Percentiles rank a stretch among this genome's conserved stretches.
Conservation (phyloP, 768 basidiomycete species). For the Pleurotus pulmonarius region DNA sequence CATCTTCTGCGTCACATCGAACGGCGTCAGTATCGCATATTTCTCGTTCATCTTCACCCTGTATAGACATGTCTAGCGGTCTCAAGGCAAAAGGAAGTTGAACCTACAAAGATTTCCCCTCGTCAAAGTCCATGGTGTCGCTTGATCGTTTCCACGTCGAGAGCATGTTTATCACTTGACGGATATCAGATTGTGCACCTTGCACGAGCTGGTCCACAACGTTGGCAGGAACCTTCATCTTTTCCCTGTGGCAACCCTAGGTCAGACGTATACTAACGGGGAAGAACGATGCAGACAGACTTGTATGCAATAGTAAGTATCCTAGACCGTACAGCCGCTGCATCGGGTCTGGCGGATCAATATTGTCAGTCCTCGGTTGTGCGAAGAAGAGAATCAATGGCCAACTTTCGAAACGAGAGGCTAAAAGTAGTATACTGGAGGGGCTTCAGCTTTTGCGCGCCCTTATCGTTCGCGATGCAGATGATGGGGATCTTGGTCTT, state of each 20-base stretch:
- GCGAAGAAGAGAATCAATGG: not conserved
- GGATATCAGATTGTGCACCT: slow-evolving; percentile 92
- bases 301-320: slow-evolving; percentile 88
- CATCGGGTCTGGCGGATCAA: slow-evolving; percentile 61
- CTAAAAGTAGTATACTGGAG: slow-evolving; percentile 67
- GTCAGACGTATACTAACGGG: not conserved
- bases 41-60: slow-evolving; percentile 92
- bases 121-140: slow-evolving; percentile 82
- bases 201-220: slow-evolving; percentile 89
- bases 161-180: slow-evolving; percentile 96
- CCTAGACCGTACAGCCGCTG: slow-evolving; percentile 73
- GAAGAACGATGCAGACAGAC: slow-evolving; percentile 35
- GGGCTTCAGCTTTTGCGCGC: slow-evolving; percentile 89
- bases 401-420: slow-evolving; percentile 76
- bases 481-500: slow-evolving; percentile 97
- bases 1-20: slow-evolving; percentile 86
- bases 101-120: slow-evolving; percentile 85
- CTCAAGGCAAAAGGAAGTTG: not conserved
- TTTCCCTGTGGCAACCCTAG: slow-evolving; percentile 57
- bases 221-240: slow-evolving; percentile 86
- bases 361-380: not conserved
- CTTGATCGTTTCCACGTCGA: slow-evolving; percentile 94
- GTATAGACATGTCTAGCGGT: slow-evolving; percentile 4
- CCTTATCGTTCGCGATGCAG: slow-evolving; percentile 62
- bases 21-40: slow-evolving; percentile 86